Conservation (phyloP, 1,284 basidiomycete genomes). For the Phellinidium pouzarii region DNA sequence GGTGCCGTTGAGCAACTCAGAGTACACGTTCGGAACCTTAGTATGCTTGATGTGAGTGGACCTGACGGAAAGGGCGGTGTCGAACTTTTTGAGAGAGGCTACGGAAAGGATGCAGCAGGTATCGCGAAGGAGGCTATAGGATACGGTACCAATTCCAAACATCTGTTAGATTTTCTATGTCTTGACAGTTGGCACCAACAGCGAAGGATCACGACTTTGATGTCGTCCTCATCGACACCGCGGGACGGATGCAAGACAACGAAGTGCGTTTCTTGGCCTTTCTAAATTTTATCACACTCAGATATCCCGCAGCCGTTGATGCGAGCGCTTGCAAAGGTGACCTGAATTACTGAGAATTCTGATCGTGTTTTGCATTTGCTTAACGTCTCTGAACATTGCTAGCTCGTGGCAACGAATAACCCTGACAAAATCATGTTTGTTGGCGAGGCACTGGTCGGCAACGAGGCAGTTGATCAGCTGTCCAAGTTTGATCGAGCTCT, state of each 20-base stretch:
- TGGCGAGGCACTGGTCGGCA: slow-evolving; percentile 92
- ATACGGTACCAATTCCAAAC: slow-evolving; percentile 52
- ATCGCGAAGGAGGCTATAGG: slow-evolving; percentile 94
- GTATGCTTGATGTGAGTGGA: slow-evolving; percentile 75
- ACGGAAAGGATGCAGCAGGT: slow-evolving; percentile 96
- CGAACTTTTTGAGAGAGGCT: slow-evolving; percentile 94
- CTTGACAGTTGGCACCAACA: slow-evolving; percentile 28
- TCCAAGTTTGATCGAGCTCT: slow-evolving; percentile 91
- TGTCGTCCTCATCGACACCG: slow-evolving; percentile 93
- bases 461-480: slow-evolving; percentile 94
- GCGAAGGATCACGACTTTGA: slow-evolving; percentile 85
- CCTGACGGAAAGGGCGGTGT: slow-evolving; percentile 71
- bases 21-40: slow-evolving; percentile 92
- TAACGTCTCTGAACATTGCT: slow-evolving; percentile 16
- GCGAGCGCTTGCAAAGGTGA: slow-evolving; percentile 93
- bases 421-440: slow-evolving; percentile 97
- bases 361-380: slow-evolving; percentile 5
- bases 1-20: slow-evolving; percentile 97
- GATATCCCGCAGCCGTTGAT: slow-evolving; percentile 66
- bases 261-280: slow-evolving; percentile 54
- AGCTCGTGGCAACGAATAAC: slow-evolving; percentile 86
- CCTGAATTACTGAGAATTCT: slow-evolving; percentile 13
- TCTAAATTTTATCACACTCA: slow-evolving; percentile 1
- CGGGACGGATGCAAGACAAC: slow-evolving; percentile 98
- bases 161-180: neutral